Percentiles rank a stretch among this genome's conserved stretches.
These are phyloP conservation scores for Petunia axillaris DNA, from an alignment of 257 asterid genomes.

Conservation along the genomic window DNA sequence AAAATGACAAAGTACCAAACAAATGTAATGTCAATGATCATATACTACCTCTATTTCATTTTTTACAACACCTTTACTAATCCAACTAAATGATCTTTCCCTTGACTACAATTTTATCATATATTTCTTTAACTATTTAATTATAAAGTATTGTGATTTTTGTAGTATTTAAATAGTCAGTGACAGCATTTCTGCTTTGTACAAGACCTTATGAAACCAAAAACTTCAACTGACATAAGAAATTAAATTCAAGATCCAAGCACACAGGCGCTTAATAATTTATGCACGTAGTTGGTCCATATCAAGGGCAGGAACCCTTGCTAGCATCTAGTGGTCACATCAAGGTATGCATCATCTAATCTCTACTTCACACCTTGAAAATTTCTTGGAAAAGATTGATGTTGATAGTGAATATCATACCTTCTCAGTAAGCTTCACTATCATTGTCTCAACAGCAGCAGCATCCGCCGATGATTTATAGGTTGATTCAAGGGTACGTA, in stretches of 20 bases:
- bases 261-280: background rate
- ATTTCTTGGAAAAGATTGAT: background rate
- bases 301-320: background rate
- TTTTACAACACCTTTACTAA: no score
- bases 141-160: background rate
- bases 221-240: slow-evolving; percentile 3
- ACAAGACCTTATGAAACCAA: slow-evolving; percentile 1
- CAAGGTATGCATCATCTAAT: background rate
- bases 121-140: slow-evolving; percentile 13
- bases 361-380: background rate
- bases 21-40: no score
- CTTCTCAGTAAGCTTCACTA: slow-evolving; percentile 81
- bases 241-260: background rate
- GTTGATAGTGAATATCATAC: slow-evolving; percentile 35
- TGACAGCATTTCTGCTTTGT: background rate
- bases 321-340: slow-evolving; percentile 11
- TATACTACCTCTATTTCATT: no score
- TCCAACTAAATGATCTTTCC: no score
- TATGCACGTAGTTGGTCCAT: slow-evolving; percentile 12
- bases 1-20: no score
- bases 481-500: slow-evolving; percentile 97
- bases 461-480: slow-evolving; percentile 92
- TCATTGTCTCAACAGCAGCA: slow-evolving; percentile 87
- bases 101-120: background rate
- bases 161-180: background rate